phyloP scores from a whole-genome alignment of 768 basidiomycete genomes.

The Suillus tomentosus region DNA sequence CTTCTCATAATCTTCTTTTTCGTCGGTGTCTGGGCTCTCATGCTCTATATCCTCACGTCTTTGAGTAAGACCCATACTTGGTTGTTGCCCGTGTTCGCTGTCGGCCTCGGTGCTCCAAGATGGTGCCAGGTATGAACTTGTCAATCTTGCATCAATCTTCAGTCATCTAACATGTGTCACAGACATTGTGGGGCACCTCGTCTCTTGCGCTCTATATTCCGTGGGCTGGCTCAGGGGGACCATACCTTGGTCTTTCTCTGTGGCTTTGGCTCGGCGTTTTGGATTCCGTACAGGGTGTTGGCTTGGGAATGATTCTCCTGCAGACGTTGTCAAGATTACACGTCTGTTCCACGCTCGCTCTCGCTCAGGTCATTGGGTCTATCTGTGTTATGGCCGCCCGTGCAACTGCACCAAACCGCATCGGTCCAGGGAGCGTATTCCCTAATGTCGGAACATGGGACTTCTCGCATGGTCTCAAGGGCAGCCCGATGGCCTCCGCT shows the following conservation, averaged over 20 bases:
- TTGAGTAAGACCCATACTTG: slow-evolving; percentile 95
- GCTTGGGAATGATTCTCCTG: slow-evolving; percentile 87
- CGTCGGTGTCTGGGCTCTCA: slow-evolving; percentile 78
- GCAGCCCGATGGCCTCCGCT: slow-evolving; percentile 84
- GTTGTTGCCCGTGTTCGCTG: slow-evolving; percentile 92
- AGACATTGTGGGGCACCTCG: slow-evolving; percentile 96
- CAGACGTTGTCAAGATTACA: slow-evolving; percentile 92
- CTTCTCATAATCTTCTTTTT: slow-evolving; percentile 84
- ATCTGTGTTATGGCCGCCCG: slow-evolving; percentile 92
- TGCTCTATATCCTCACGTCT: slow-evolving; percentile 75
- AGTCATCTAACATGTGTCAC: slow-evolving; percentile 8
- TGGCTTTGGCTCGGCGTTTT: slow-evolving; percentile 97
- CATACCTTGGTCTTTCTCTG: slow-evolving; percentile 85
- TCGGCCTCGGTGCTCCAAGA: slow-evolving; percentile 89
- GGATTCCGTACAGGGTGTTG: slow-evolving; percentile 93
- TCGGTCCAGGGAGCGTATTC: slow-evolving; percentile 92
- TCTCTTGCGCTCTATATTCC: slow-evolving; percentile 91
- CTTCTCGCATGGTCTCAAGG: slow-evolving; percentile 67
- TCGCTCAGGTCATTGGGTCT: slow-evolving; percentile 88
- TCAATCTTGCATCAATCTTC: neutral
- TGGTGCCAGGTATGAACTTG: slow-evolving; percentile 79
- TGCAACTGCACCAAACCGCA: slow-evolving; percentile 84
- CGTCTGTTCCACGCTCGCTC: slow-evolving; percentile 90
- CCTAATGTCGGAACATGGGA: slow-evolving; percentile 93
- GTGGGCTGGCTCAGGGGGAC: slow-evolving; percentile 85